Conservation (phyloP, 1,284 basidiomycete genomes). For the Mycena sp. region DNA sequence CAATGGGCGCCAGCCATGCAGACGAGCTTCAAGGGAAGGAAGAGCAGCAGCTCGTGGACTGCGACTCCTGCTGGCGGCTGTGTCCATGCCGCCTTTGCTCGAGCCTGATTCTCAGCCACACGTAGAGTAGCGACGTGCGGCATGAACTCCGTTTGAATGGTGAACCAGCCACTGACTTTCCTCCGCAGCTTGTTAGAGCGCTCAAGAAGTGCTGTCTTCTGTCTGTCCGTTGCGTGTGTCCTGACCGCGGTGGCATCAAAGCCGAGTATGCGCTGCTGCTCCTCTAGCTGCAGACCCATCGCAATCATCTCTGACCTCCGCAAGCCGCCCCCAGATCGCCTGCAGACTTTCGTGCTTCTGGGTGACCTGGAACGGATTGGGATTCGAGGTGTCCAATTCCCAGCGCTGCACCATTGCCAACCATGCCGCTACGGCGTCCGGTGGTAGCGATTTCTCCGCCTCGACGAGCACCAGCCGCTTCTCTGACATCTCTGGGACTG, state of each 20-base stretch:
- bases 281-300: constrained; percentile 9
- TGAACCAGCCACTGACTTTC: neutral
- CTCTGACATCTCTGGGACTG: neutral
- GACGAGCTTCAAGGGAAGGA: neutral
- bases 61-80: neutral
- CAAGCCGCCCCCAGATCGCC: constrained; percentile 2
- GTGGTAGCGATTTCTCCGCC: neutral
- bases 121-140: neutral
- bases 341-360: neutral
- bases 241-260: neutral
- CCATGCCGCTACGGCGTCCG: neutral
- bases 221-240: neutral
- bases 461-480: neutral
- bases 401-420: neutral
- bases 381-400: neutral
- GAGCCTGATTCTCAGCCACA: neutral
- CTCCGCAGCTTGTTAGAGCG: constrained; percentile 6
- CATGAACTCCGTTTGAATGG: neutral
- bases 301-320: constrained; percentile 1
- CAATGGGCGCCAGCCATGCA: neutral
- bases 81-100: neutral
- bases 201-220: constrained; percentile 3
- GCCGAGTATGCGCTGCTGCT: constrained; percentile 4
- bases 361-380: constrained; percentile 1
- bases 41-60: neutral